Evolutionary conservation across 1,284 basidiomycete genomes (phyloP).

Genomic region (Rhizopogon parksii): DNA sequence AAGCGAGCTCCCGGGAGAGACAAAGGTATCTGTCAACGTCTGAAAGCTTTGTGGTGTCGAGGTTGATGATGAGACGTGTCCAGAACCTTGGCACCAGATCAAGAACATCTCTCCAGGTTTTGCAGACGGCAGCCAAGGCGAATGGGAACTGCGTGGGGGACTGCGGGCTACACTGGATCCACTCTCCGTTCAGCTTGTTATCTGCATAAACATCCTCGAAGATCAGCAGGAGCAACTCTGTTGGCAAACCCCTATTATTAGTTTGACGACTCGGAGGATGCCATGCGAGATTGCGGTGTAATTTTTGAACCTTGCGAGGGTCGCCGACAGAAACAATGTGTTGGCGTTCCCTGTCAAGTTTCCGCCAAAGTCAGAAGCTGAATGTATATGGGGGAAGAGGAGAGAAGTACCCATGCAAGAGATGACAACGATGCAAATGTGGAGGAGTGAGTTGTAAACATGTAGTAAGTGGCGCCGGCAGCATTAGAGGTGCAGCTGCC

Average conservation of each 20-base stretch:
- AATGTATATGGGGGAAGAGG: neutral
- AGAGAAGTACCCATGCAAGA: neutral
- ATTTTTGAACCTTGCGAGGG: neutral
- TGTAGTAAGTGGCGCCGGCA: no score
- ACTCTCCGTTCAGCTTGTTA: neutral
- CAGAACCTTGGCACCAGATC: conserved; percentile 4
- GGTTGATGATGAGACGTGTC: conserved; percentile 8
- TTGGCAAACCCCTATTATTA: conserved; percentile 2
- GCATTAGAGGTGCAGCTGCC: no score
- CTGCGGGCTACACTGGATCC: neutral
- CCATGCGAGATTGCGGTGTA: neutral
- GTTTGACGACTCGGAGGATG: neutral
- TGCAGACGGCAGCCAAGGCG: conserved; percentile 3
- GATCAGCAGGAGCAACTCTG: conserved; percentile 2
- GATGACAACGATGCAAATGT: neutral
- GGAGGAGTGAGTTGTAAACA: no score
- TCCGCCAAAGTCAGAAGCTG: neutral
- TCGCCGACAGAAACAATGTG: neutral
- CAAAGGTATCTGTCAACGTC: conserved; percentile 1
- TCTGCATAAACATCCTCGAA: conserved; percentile 4
- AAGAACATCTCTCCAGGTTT: conserved; percentile 6
- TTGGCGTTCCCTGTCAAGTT: neutral
- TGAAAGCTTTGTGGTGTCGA: conserved; percentile 3
- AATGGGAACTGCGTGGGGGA: conserved; percentile 6
- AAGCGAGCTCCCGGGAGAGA: neutral